Evolutionary conservation across 2,329 filamentous ascomycete genomes (phyloP), one percentile per base, ranked within the genome.

Genomic region (Apiospora kogelbergensis): DNA sequence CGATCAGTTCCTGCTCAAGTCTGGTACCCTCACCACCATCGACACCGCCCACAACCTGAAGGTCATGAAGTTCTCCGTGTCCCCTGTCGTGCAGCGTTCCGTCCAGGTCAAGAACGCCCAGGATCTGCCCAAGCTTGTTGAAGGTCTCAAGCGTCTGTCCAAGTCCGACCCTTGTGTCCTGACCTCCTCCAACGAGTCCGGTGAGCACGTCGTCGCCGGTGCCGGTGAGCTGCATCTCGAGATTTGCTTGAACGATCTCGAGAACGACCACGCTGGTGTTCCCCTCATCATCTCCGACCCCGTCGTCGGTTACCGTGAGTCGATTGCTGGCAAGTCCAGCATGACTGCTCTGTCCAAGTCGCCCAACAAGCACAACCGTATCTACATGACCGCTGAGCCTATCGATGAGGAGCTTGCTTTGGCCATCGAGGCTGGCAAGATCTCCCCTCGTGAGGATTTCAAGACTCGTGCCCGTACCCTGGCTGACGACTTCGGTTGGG

Each of bases 1-100:
- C 78, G 96, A 99, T 84, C 96, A 99, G 91, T 99, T 98, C 93
- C 89, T 99, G 89, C 94, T 99, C 89, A 99, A 99, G 92, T 98
- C 96, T 83, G 96, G 96, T 92, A 99, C 96, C 80, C 93, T 99
- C 79, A 97, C 95, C 85, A 98, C 95, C 82, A 91, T 89, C 82
- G 96, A 99, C 77, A 97, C 94, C 75, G 95, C 96, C 82, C 96
- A 99, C 92, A 99, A 99, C 92, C 88, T 99, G 80, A 98, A 98
- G 92, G 96, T 99, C 87, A 99, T 99, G 96, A 98, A 98, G 90
- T 99, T 99, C 93, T 99, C 96, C 81, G 96, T 99, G 83, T 98
- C 96, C 71, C 96, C 96, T 79, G 96, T 99, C 86, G 96, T 99
- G 76, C 95, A 93, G 87, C 95, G 95, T 78, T 97, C 96, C 84